Evolutionary conservation across 768 basidiomycete genomes (phyloP).

Genomic region (Boletales sp.): DNA sequence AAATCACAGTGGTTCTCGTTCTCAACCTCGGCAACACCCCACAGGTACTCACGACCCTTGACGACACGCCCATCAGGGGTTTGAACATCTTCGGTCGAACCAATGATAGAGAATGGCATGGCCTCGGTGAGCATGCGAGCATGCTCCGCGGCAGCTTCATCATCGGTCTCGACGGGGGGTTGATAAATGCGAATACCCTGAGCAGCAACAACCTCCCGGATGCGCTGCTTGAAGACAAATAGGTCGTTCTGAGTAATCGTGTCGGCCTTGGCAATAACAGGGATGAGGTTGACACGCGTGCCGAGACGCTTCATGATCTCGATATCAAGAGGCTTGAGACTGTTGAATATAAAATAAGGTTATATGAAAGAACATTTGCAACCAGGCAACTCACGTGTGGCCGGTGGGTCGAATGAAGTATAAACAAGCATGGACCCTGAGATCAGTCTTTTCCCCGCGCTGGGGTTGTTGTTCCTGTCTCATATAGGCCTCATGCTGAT

Average conservation of each 20-base stretch:
- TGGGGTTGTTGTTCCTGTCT: constrained; percentile 99
- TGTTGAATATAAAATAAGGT: constrained; percentile 9
- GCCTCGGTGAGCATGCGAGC: constrained; percentile 84
- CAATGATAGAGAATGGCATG: constrained; percentile 98
- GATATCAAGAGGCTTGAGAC: constrained; percentile 95
- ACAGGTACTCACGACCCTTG: constrained; percentile 97
- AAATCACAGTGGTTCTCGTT: constrained; percentile 99
- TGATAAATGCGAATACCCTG: constrained; percentile 95
- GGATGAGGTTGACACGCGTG: constrained; percentile 96
- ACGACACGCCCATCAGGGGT: constrained; percentile 89
- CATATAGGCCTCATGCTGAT: constrained; percentile 95
- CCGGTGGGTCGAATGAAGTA: constrained; percentile 97
- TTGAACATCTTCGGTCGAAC: constrained; percentile 90
- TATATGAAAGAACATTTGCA: neutral
- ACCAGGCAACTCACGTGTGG: constrained; percentile 69
- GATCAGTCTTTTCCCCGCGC: constrained; percentile 88
- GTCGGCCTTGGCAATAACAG: constrained; percentile 96
- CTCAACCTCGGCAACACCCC: constrained; percentile 99
- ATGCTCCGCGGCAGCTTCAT: constrained; percentile 83
- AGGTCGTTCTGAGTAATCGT: constrained; percentile 95
- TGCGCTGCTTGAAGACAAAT: constrained; percentile 87
- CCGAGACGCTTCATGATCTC: constrained; percentile 99
- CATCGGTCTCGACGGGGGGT: constrained; percentile 87
- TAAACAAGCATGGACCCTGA: constrained; percentile 93
- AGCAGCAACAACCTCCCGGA: constrained; percentile 85